These are phyloP conservation scores for Exsudoporus floridanus DNA, from an alignment of 1,284 basidiomycete species.

Conservation along the genomic window DNA sequence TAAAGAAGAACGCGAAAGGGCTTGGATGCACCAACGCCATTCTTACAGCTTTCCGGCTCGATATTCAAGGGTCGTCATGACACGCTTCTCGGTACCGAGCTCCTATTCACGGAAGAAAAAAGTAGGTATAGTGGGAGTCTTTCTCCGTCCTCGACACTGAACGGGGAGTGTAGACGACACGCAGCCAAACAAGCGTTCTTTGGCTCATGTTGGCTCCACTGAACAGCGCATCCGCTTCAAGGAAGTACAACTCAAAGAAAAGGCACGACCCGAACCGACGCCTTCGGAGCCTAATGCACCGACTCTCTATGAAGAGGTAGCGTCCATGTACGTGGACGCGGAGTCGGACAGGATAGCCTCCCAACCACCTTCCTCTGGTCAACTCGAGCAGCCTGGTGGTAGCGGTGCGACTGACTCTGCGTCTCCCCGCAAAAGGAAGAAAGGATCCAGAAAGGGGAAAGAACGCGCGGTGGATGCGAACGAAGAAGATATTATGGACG, in stretches of 20 bases:
- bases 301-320: constrained; percentile 21
- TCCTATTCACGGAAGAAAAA: constrained; percentile 67
- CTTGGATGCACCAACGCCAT: constrained; percentile 70
- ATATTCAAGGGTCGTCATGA: constrained; percentile 68
- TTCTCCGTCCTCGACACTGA: background rate
- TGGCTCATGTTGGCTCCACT: constrained; percentile 55
- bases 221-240: constrained; percentile 62
- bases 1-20: constrained; percentile 46
- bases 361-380: background rate
- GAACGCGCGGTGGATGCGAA: constrained; percentile 25
- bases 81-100: constrained; percentile 65
- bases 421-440: constrained; percentile 18
- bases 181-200: constrained; percentile 47
- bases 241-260: constrained; percentile 33
- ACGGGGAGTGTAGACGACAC: constrained; percentile 34
- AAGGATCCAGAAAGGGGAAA: constrained; percentile 26
- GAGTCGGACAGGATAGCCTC: background rate
- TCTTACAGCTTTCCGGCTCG: constrained; percentile 70
- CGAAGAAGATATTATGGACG: constrained; percentile 24
- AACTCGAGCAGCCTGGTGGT: constrained; percentile 1
- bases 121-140: constrained; percentile 34
- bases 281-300: constrained; percentile 4
- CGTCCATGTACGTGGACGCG: constrained; percentile 23
- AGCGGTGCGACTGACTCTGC: background rate
- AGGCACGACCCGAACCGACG: constrained; percentile 10